A percentile compares a stretch with the other conserved stretches of the same genome.
Conservation (phyloP, 176 grass and related monocot species). For the Triticum dicoccoides region DNA sequence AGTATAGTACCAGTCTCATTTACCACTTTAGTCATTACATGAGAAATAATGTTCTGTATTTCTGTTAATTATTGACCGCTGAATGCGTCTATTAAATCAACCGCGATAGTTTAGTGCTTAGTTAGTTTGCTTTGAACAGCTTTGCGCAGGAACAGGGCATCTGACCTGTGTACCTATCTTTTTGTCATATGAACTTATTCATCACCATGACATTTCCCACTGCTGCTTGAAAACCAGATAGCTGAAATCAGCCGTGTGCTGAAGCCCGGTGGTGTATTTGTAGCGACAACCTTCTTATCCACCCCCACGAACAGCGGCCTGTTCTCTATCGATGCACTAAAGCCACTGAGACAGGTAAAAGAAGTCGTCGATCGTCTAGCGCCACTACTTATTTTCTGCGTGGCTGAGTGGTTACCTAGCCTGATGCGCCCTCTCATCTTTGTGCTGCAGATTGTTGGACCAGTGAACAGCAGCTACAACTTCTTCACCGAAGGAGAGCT, state of each 20-base stretch:
- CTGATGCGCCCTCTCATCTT: background rate
- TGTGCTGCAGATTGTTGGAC: conserved; percentile 62
- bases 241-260: conserved; percentile 95
- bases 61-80: background rate
- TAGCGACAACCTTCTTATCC: conserved; percentile 81
- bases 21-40: no score
- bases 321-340: conserved; percentile 49
- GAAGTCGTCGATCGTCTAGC: background rate
- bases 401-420: conserved; percentile 19
- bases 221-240: conserved; percentile 50
- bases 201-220: background rate
- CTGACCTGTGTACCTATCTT: background rate
- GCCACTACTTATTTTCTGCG: background rate
- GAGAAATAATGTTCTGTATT: no score
- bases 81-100: background rate
- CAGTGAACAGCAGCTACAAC: conserved; percentile 74
- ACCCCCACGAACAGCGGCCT: background rate
- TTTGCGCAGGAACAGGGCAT: background rate
- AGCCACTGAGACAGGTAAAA: conserved; percentile 70
- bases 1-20: no score
- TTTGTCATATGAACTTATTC: background rate
- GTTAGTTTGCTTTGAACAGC: background rate
- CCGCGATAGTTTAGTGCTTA: background rate
- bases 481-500: conserved; percentile 88
- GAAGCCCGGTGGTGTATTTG: conserved; percentile 83